Evolutionary conservation across 2,329 filamentous ascomycete species (phyloP).

Genomic region (Pseudopithomyces chartarum): DNA sequence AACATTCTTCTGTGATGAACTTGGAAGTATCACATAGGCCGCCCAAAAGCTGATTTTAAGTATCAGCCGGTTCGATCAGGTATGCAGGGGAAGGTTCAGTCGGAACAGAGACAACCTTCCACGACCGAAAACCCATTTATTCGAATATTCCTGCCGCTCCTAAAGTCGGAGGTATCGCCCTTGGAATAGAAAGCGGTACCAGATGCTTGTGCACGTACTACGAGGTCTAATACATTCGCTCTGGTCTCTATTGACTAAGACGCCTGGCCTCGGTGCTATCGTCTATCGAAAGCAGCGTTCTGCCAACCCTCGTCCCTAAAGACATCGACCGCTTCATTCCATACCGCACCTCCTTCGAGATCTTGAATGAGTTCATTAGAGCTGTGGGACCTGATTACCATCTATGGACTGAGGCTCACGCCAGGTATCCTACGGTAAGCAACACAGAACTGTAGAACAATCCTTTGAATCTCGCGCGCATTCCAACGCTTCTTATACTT

Average conservation of each 20-base stretch:
- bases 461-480: slow-evolving; percentile 12
- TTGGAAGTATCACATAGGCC: too few species aligned
- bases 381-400: too few species aligned
- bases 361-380: slow-evolving; percentile 7
- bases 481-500: background rate
- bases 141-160: slow-evolving; percentile 24
- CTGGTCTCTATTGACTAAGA: slow-evolving; percentile 22
- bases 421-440: background rate
- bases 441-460: background rate
- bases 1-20: too few species aligned
- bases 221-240: slow-evolving; percentile 28
- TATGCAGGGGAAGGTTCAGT: too few species aligned
- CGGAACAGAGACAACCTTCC: slow-evolving; percentile 17
- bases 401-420: too few species aligned
- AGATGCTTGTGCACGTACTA: slow-evolving; percentile 23
- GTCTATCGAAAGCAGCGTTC: slow-evolving; percentile 22
- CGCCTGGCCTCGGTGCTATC: slow-evolving; percentile 20
- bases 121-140: slow-evolving; percentile 24
- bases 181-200: slow-evolving; percentile 21
- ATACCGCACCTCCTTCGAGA: slow-evolving; percentile 17
- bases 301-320: slow-evolving; percentile 24
- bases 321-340: slow-evolving; percentile 26
- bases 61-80: too few species aligned
- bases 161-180: slow-evolving; percentile 28
- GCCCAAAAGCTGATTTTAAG: too few species aligned